Conservation (phyloP, 768 basidiomycete species). For the Amanita polypyramis region DNA sequence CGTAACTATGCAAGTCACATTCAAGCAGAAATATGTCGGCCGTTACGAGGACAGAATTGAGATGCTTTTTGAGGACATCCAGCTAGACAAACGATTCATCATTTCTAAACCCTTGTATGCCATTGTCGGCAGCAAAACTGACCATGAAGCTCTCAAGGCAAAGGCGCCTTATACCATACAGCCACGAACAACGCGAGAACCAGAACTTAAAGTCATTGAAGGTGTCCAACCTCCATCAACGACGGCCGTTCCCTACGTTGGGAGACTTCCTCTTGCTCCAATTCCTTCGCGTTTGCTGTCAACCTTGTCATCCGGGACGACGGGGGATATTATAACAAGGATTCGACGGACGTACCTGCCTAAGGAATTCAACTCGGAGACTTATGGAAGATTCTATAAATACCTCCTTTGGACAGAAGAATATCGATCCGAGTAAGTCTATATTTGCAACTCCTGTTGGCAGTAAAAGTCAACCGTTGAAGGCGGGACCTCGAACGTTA, state of each 20-base stretch:
- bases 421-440: conserved; percentile 19
- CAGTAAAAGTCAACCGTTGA: neutral
- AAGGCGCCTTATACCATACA: conserved; percentile 33
- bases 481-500: conserved; percentile 30
- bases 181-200: conserved; percentile 5
- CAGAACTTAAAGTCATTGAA: conserved; percentile 5
- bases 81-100: conserved; percentile 31
- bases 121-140: conserved; percentile 34
- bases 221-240: conserved; percentile 5
- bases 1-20: conserved; percentile 19
- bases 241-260: conserved; percentile 5
- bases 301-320: conserved; percentile 4
- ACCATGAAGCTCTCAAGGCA: conserved; percentile 36
- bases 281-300: conserved; percentile 4
- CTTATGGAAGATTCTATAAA: conserved; percentile 1
- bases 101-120: conserved; percentile 35
- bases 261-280: conserved; percentile 1
- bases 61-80: conserved; percentile 37
- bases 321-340: conserved; percentile 6
- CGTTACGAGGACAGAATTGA: conserved; percentile 45
- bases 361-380: neutral
- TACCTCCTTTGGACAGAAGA: conserved; percentile 14
- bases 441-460: neutral
- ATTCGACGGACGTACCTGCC: conserved; percentile 7
- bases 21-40: conserved; percentile 29